These are phyloP conservation scores for Canna indica DNA, from an alignment of 176 grass and related monocot species.

Conservation along the genomic window DNA sequence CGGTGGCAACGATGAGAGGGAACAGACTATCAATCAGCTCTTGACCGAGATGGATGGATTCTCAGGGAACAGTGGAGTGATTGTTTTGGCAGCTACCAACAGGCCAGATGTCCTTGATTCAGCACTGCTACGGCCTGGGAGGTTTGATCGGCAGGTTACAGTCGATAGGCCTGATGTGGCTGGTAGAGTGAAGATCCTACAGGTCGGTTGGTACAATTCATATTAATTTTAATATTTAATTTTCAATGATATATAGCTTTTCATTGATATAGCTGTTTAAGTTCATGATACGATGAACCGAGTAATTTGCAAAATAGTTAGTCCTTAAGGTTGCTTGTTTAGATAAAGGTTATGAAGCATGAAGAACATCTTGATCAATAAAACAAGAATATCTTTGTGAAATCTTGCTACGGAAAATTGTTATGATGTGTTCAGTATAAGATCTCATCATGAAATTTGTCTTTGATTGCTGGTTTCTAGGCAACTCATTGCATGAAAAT, in stretches of 20 bases:
- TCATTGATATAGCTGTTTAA: no score
- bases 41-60: conserved; percentile 99
- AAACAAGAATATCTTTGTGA: not conserved
- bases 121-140: conserved; percentile 53
- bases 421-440: not conserved
- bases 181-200: conserved; percentile 74
- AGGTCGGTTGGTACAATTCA: conserved; percentile 23
- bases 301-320: not conserved
- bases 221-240: conserved; percentile 1
- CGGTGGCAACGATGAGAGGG: conserved; percentile 90
- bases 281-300: not conserved
- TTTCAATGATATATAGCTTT: not conserved
- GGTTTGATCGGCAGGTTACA: conserved; percentile 91
- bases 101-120: conserved; percentile 74
- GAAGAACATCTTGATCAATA: not conserved
- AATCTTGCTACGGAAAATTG: not conserved
- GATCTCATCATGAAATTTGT: not conserved
- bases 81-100: conserved; percentile 85
- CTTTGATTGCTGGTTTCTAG: not conserved
- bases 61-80: conserved; percentile 82
- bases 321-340: not conserved
- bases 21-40: conserved; percentile 98
- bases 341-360: no score
- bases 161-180: conserved; percentile 92
- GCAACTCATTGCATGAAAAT: not conserved